These are phyloP conservation scores for Salix caprea DNA, from an alignment of 345 rosid genomes.

Conservation along the genomic window DNA sequence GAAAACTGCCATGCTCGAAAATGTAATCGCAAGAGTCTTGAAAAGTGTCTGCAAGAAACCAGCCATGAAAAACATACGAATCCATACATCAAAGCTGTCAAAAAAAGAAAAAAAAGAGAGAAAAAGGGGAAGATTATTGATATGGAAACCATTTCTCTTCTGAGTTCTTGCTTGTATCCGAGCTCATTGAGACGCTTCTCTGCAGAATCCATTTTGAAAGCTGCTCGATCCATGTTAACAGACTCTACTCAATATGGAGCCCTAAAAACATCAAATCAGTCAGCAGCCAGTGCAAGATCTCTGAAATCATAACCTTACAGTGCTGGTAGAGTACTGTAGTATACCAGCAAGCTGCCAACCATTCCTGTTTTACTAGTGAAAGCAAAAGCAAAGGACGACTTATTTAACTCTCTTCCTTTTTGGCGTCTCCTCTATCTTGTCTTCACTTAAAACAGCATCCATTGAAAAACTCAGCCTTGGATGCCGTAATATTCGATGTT, in stretches of 20 bases:
- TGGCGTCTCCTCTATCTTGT: too few relatives aligned
- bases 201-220: slow-evolving; percentile 43
- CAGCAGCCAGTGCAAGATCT: too few relatives aligned
- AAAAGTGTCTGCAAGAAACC: slow-evolving; percentile 41
- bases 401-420: not conserved
- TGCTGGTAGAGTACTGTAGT: too few relatives aligned
- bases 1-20: slow-evolving; percentile 65
- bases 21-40: slow-evolving; percentile 58
- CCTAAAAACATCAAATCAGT: not conserved
- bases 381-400: too few relatives aligned
- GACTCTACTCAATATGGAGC: not conserved
- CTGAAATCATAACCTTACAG: too few relatives aligned
- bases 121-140: not conserved
- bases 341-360: too few relatives aligned
- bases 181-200: slow-evolving; percentile 62
- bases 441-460: too few relatives aligned
- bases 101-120: not conserved
- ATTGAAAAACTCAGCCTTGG: too few relatives aligned
- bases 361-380: too few relatives aligned
- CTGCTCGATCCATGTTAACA: not conserved
- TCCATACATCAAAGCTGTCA: not conserved
- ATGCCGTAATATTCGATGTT: too few relatives aligned
- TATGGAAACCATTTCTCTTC: slow-evolving; percentile 54
- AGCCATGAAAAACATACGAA: not conserved
- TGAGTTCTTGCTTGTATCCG: slow-evolving; percentile 62